phyloP scores from a whole-genome alignment of 768 basidiomycete genomes.

The Saitozyma sp. region DNA sequence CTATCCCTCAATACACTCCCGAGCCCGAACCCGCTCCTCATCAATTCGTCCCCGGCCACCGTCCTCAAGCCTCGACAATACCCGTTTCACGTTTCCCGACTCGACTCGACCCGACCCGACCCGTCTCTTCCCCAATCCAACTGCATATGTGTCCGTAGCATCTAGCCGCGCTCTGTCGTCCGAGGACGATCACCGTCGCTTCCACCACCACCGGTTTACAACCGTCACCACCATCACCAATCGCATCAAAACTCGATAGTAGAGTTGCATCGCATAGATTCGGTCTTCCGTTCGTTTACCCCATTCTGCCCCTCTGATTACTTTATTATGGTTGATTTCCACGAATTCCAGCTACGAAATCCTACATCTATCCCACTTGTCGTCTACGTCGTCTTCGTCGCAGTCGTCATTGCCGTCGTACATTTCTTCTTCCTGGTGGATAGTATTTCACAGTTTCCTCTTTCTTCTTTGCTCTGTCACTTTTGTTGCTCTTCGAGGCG shows the following conservation, averaged over 20 bases:
- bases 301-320: background rate
- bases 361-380: background rate
- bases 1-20: background rate
- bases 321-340: background rate
- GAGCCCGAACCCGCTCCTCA: background rate
- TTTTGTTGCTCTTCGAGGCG: background rate
- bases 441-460: background rate
- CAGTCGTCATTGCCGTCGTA: background rate
- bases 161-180: conserved; percentile 46
- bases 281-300: background rate
- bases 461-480: background rate
- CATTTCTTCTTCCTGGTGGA: background rate
- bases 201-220: background rate
- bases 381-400: background rate
- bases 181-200: conserved; percentile 31
- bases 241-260: background rate
- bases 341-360: background rate
- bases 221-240: background rate
- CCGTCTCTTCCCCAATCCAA: too few relatives aligned
- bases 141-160: conserved; percentile 1
- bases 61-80: background rate
- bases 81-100: background rate
- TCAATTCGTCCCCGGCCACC: background rate
- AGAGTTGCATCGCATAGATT: background rate
- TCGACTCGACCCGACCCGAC: background rate